Conservation (phyloP, 1,139 yeast species). For the Diutina neorugosa region DNA sequence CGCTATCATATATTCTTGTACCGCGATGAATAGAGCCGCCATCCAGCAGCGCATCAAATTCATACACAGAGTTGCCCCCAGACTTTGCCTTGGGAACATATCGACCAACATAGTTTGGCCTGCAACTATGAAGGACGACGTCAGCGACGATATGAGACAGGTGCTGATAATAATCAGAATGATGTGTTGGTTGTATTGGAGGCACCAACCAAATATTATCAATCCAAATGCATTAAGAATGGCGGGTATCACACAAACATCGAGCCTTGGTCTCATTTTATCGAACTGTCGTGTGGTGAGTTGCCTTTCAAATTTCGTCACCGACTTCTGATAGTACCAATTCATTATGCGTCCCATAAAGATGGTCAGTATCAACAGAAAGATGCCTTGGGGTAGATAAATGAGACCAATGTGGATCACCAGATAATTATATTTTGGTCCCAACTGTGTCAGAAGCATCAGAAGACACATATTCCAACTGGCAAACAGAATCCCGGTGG, state of each 20-base stretch:
- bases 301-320: slow-evolving; percentile 7
- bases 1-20: slow-evolving; percentile 38
- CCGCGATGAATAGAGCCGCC: slow-evolving; percentile 54
- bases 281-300: slow-evolving; percentile 16
- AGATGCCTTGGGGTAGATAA: slow-evolving; percentile 28
- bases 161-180: slow-evolving; percentile 46
- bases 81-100: slow-evolving; percentile 43
- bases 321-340: slow-evolving; percentile 17
- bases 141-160: slow-evolving; percentile 39
- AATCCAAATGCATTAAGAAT: slow-evolving; percentile 23
- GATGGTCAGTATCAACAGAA: slow-evolving; percentile 20
- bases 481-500: slow-evolving; percentile 25
- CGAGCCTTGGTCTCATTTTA: slow-evolving; percentile 16
- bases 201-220: slow-evolving; percentile 61
- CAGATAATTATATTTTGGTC: slow-evolving; percentile 19
- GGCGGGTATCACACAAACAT: slow-evolving; percentile 17
- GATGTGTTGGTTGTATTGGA: slow-evolving; percentile 33
- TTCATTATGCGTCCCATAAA: slow-evolving; percentile 18
- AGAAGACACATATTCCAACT: slow-evolving; percentile 27
- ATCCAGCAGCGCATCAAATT: slow-evolving; percentile 49
- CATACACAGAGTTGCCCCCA: slow-evolving; percentile 49
- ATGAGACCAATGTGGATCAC: slow-evolving; percentile 26
- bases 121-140: slow-evolving; percentile 38
- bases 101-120: slow-evolving; percentile 50
- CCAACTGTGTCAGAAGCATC: slow-evolving; percentile 20